Evolutionary conservation across 2,329 filamentous ascomycete species (phyloP), one percentile per base, ranked within the genome.

Genomic region (Paracorniculantispora psalliotae): DNA sequence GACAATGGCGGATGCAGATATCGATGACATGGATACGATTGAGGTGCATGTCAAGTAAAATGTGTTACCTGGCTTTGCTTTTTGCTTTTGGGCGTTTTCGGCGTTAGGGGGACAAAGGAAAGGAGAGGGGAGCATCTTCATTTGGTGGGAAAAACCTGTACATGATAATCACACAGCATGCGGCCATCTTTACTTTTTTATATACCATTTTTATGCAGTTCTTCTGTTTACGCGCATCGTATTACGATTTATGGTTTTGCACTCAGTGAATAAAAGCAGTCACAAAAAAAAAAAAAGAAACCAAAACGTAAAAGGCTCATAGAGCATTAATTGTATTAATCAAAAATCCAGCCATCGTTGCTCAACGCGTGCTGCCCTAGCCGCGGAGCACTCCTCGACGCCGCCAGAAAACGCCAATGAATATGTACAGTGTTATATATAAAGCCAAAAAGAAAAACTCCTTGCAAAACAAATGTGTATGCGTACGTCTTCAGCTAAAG

Each of bases 1-100:
- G 30, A 82, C 79, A 2, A 79, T 94, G 48, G 77, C 78, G 47
- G 85, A 89, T 37, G 81, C 86, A 2, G 91, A 91, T 19, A 83
- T 96, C 43, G 84, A 84, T 48, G 88, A 96, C 66, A 79, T 86
- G 76, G 90, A 93, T 69, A 79, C 81, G 28, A 76, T 96, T 35
- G 91, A 96, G 71, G 88, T 94, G 23, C 80, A 88, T 63, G 72
- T 92, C 57, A 83, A 43, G 12, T 57, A 25, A 47, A 25, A 48
- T 10, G 4, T 5, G 7, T 21, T 5, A 4, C 15, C 7, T 23
- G 15, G 6, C 39, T 43, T 12, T 30, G 28, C 5, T 30, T n/a
- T 12, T 30, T 10, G n/a, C 13, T 7, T 37, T 15, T 43, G 15
- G 28, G 8, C 28, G 19, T 30, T 10, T 33, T 3, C 21, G 25